Conservation (phyloP, 2,329 filamentous ascomycete species). For the Rugonectria rugulosa region DNA sequence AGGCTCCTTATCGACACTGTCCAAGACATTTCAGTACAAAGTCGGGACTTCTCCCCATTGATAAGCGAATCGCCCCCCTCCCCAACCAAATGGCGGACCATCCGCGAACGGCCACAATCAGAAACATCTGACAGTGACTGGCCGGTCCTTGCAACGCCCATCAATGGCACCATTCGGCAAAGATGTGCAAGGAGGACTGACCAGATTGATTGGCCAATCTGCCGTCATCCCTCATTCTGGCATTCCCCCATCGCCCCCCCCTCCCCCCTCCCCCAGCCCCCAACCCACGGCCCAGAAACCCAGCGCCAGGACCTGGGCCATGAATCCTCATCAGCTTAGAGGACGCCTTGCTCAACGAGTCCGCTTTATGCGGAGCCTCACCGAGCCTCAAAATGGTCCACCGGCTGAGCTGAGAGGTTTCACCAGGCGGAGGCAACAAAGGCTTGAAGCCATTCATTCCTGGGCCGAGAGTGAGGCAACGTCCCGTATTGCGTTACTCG, state of each 20-base stretch:
- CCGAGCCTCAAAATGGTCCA: too few species aligned
- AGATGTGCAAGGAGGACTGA: background rate
- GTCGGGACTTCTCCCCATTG: background rate
- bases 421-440: too few species aligned
- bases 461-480: too few species aligned
- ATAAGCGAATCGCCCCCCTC: background rate
- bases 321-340: too few species aligned
- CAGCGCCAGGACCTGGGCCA: too few species aligned
- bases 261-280: too few species aligned
- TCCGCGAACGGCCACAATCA: background rate
- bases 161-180: slow-evolving; percentile 1
- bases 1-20: background rate
- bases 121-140: background rate
- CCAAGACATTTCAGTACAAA: background rate
- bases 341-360: too few species aligned
- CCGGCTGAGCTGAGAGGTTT: too few species aligned
- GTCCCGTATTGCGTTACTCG: too few species aligned
- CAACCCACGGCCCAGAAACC: background rate
- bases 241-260: background rate
- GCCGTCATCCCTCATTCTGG: background rate
- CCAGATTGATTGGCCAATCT: background rate
- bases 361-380: too few species aligned
- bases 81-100: background rate
- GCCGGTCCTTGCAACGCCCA: background rate
- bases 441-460: too few species aligned